Evolutionary conservation across 139 green algal genomes (phyloP).

Genomic region (Chlorella sp.): DNA sequence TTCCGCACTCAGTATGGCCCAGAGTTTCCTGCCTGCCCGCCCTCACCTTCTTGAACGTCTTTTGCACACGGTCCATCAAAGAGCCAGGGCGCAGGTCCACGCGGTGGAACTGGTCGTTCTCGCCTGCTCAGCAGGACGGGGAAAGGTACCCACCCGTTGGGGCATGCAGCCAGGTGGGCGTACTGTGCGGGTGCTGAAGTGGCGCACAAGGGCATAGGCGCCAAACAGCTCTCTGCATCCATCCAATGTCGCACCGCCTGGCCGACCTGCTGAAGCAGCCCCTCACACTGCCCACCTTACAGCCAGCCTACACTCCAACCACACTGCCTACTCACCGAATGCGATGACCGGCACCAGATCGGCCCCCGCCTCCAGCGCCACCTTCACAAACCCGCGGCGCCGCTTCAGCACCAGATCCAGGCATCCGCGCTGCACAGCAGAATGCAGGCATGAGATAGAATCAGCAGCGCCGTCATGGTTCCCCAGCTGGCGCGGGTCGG

Average conservation of each 20-base stretch:
- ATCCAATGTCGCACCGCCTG: too few species aligned
- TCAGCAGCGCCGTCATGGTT: too few species aligned
- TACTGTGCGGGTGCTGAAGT: too few species aligned
- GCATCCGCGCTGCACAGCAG: neutral
- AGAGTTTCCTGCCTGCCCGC: neutral
- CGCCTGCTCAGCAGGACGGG: neutral
- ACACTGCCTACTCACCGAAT: neutral
- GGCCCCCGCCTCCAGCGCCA: slow-evolving; percentile 18
- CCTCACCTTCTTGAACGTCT: slow-evolving; percentile 10
- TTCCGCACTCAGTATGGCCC: neutral
- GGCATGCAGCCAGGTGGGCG: too few species aligned
- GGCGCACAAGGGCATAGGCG: too few species aligned
- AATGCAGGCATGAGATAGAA: too few species aligned
- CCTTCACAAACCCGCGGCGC: slow-evolving; percentile 17
- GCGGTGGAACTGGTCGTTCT: slow-evolving; percentile 21
- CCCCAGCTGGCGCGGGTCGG: too few species aligned
- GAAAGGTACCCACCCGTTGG: too few species aligned
- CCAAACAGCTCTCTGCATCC: too few species aligned
- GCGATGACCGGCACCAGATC: slow-evolving; percentile 30
- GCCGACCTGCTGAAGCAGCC: too few species aligned
- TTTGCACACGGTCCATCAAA: neutral
- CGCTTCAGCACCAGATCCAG: slow-evolving; percentile 22
- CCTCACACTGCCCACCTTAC: too few species aligned
- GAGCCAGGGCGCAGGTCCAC: neutral
- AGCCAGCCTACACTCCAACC: too few species aligned